Conservation (phyloP, 257 asterid species). For the Solanum bulbocastanum region DNA sequence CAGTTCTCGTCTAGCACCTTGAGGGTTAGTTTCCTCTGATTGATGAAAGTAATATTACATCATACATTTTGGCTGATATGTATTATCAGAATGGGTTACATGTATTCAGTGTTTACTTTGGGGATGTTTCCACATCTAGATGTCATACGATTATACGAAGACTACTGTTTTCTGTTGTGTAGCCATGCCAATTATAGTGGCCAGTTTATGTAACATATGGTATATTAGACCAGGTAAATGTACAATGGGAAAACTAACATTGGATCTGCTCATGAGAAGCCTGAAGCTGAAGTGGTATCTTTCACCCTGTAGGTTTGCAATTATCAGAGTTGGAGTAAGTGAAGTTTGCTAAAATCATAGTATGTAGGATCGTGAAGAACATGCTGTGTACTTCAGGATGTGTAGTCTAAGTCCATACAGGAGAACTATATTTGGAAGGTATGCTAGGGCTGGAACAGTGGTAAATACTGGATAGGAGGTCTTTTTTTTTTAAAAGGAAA, state of each 20-base stretch:
- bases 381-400: neutral
- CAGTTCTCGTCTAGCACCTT: conserved; percentile 18
- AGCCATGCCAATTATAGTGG: neutral
- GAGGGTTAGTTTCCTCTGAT: conserved; percentile 5
- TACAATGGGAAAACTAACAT: neutral
- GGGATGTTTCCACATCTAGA: neutral
- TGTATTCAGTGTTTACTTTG: neutral
- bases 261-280: neutral
- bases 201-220: neutral
- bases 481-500: neutral
- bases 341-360: neutral
- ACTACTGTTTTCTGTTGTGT: neutral
- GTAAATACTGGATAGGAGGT: neutral
- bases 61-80: neutral
- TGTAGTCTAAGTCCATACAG: neutral
- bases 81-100: neutral
- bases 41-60: neutral
- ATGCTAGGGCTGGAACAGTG: neutral
- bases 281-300: neutral
- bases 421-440: neutral
- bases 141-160: neutral
- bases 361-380: neutral
- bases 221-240: neutral
- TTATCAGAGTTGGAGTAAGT: neutral
- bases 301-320: neutral